Base-by-base conservation (phyloP, 106 monocot species). In the Dioscorea dumetorum region DNA sequence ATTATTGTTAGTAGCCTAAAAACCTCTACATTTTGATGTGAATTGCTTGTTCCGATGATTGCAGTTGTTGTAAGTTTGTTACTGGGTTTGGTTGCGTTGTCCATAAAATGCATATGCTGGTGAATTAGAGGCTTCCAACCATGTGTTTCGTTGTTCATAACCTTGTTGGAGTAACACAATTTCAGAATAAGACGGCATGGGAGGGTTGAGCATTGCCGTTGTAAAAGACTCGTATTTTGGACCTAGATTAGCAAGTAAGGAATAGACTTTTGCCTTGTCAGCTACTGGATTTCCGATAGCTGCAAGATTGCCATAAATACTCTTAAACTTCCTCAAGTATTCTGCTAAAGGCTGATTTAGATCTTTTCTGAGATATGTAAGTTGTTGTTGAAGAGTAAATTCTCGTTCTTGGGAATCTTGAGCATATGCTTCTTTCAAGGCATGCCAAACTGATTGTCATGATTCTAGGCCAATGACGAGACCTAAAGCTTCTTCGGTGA, bases 171-270 rank as follows among this genome's bases (percentile, higher is more conserved):
- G 14, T 5, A 21, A 22, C 4, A 67, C 24, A 22, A 67, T 18
- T 31, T 67, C 67, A 12, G n/a, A 20, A 67, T 32, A 67, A 31
- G 67, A 52, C 16, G 67, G 67, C 41, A 23, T n/a, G 13, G n/a
- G 67, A 10, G 49, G 51, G 50, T 53, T 50, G 12, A 67, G 21
- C 50, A 33, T 67, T 4, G 22, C 16, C 11, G 67, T 67, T 18
- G 22, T 15, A 28, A 67, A 67, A 13, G 21, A 5, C 16, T 67
- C 51, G 53, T 67, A 67, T 50, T 22, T 13, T 3, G 7, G 3
- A 7, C 53, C 67, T 6, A 67, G 22, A 8, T 52, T 52, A 22
- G 50, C 22, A 8, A 67, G n/a, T 9, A 67, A 28, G 0, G 20
- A 67, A 24, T 15, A 53, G 35, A 67, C 53, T 23, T 67, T 67